These are phyloP conservation scores for Vicia sativa DNA, from an alignment of 306 rosid genomes.

Conservation along the genomic window DNA sequence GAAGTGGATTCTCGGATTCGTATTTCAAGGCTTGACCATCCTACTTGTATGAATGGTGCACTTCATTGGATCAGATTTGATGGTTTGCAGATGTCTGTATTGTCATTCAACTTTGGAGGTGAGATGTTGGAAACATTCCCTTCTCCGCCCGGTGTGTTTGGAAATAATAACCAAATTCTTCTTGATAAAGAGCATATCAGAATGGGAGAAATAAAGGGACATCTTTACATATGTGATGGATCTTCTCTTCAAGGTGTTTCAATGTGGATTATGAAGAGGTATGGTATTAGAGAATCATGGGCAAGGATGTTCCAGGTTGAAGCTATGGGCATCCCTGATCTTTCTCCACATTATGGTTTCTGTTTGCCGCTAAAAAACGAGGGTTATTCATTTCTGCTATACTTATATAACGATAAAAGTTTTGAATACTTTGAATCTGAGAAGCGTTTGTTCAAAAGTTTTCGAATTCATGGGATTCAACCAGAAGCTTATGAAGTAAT, in stretches of 20 bases:
- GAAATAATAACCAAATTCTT: fast-evolving
- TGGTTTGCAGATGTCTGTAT: no score
- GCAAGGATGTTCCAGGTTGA: background rate
- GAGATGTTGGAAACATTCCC: no score
- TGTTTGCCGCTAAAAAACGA: background rate
- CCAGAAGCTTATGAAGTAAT: background rate
- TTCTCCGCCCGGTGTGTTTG: background rate
- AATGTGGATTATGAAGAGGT: slow-evolving; percentile 26
- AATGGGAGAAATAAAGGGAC: slow-evolving; percentile 20
- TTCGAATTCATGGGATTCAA: background rate
- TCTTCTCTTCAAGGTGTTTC: background rate
- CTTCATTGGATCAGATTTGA: no score
- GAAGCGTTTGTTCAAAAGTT: background rate
- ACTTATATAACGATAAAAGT: background rate
- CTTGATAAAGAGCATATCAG: fast-evolving
- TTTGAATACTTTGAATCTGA: background rate
- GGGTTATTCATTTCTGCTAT: background rate
- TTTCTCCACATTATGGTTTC: fast-evolving
- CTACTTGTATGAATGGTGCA: background rate
- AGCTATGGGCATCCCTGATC: no score
- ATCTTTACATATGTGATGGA: background rate
- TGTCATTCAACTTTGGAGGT: no score
- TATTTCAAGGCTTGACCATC: no score
- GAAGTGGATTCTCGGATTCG: no score
- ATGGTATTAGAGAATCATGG: slow-evolving; percentile 35